phyloP scores from a whole-genome alignment of 2,329 filamentous ascomycete species.

The Microdochium trichocladiopsis region DNA sequence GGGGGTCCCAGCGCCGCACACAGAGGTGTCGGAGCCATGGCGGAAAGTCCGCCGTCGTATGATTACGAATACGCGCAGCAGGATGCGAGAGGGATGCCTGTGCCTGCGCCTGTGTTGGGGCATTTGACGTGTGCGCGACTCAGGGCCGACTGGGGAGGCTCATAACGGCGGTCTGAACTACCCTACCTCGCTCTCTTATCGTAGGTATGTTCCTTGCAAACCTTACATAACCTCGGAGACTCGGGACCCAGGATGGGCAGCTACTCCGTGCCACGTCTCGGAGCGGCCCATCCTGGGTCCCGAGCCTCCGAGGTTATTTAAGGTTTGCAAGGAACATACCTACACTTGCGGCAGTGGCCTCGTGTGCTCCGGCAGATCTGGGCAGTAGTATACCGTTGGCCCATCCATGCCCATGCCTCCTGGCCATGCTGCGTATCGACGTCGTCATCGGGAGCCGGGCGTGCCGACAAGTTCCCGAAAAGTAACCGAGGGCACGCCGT shows the following conservation, averaged over 20 bases:
- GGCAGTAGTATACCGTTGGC: background rate
- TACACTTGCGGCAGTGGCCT: background rate
- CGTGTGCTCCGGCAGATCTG: background rate
- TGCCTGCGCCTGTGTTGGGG: background rate
- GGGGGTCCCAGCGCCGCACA: background rate
- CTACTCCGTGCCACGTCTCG: background rate
- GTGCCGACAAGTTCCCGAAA: background rate
- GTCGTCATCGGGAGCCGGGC: background rate
- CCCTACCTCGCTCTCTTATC: background rate
- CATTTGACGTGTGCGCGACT: background rate
- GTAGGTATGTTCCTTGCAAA: background rate
- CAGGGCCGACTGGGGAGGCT: background rate
- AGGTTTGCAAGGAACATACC: background rate
- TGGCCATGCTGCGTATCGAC: background rate
- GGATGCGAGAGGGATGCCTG: background rate
- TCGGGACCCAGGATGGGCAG: background rate
- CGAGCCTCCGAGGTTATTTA: no score
- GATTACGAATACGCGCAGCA: background rate
- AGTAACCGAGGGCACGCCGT: background rate
- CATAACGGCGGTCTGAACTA: background rate
- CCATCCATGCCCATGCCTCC: background rate
- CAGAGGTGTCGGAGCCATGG: background rate
- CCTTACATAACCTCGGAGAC: background rate
- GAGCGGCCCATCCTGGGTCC: no score
- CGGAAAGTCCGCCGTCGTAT: background rate